Evolutionary conservation across 1,284 basidiomycete genomes (phyloP), one percentile per base, ranked within the genome.

Genomic region (Laetiporus sulphureus): DNA sequence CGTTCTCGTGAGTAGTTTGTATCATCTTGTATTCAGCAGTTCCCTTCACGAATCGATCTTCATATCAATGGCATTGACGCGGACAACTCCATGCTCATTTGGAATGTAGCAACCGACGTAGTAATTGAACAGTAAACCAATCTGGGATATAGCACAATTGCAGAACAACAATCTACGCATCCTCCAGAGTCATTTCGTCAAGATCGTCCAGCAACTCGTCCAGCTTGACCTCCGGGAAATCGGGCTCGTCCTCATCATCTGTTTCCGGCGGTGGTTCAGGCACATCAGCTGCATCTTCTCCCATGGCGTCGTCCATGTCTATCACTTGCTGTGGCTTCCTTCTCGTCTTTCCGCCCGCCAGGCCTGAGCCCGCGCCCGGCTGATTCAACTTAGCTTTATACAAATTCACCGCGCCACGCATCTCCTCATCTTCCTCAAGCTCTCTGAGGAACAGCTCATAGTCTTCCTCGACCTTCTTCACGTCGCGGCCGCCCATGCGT

Each of bases 361-460:
- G 56, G 22, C 71, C 66, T 29, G 69, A 62, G 29, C 71, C 71
- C 25, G 65, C 55, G 42, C 65, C 60, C 66, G 75, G 76, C 55
- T 64, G 69, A 39, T 73, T 72, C 47, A 56, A 62, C 61, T 70
- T 68, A 13, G 77, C 69, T 66, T 86, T 88, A 70, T 94, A 99
- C 43, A 99, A 57, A 65, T 98, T 96, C 57, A 99, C 84, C 13
- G 80, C 81, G 13, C 77, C 74, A 39, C 95, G 79, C 73, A 98
- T 72, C 72, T 98, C 95, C 38, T 88, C 84, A 67, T 99, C 95
- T 64, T 99, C 95, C 65, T 98, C 95, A 44, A 99, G 66, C 56
- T 98, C 94, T 39, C 90, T 77, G 65, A 99, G 69, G 80, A 99
- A 99, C 48, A 91, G 56, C 68, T 98, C 95, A 63, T 98, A 99